Conservation (phyloP, 495 filamentous ascomycete species). For the Trichoderma reesei region DNA sequence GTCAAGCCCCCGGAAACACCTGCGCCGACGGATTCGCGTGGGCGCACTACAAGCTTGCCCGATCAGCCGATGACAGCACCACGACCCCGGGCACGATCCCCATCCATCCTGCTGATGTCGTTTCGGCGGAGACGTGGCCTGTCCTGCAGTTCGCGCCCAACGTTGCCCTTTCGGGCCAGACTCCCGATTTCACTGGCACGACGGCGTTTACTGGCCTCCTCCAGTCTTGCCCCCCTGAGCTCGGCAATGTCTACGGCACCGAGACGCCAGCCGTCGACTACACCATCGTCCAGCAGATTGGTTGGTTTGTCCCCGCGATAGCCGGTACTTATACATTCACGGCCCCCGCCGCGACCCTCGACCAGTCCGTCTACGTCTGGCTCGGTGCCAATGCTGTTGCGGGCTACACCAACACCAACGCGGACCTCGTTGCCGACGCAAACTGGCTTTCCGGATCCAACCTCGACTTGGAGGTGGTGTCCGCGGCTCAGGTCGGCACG, state of each 20-base stretch:
- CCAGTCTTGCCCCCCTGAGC: background rate
- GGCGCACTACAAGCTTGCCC: background rate
- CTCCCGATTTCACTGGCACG: background rate
- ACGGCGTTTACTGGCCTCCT: background rate
- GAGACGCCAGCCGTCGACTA: background rate
- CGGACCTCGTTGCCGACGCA: background rate
- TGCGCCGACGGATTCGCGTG: constrained; percentile 11
- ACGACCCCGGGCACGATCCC: background rate
- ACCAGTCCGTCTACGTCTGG: background rate
- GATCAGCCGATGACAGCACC: background rate
- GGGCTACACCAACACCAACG: background rate
- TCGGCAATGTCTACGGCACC: background rate
- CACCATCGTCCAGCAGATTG: background rate
- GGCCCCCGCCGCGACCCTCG: background rate
- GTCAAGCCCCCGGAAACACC: background rate
- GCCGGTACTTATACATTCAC: background rate
- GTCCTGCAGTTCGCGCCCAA: background rate
- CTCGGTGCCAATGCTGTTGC: background rate
- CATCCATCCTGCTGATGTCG: background rate
- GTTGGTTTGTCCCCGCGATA: background rate
- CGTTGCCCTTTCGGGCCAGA: background rate
- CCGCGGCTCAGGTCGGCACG: background rate
- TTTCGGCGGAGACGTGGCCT: background rate
- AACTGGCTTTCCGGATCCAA: background rate
- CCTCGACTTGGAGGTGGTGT: background rate